Base-by-base conservation (phyloP, 2,329 filamentous ascomycete species). In the Ophiosphaerella herpotricha region DNA sequence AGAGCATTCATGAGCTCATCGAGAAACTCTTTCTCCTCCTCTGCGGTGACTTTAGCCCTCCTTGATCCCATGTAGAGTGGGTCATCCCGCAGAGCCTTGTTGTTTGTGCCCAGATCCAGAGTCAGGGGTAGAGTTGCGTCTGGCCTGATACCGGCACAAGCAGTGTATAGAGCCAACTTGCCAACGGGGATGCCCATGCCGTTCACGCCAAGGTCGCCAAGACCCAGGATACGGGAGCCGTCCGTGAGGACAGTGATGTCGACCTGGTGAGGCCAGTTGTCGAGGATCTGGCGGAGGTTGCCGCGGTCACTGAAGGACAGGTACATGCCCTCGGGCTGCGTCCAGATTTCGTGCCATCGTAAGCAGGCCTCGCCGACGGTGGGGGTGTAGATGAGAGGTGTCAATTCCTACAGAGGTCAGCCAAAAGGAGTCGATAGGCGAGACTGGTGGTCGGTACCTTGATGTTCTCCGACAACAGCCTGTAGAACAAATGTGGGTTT, bases 111-210 rank as follows among this genome's bases (percentile, higher is more conserved):
- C 65, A 87, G 71, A 67, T 87, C 85, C 21, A 87, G 72, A 46
- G 79, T 85, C 64, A 87, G 74, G 24, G 85, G 85, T 14, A 87
- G 79, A 29, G 84, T 86, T 51, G 77, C 78, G 62, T 86, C 81
- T 33, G 94, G 94, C 75, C 91, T 86, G 76, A 97, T 97, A 70
- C 94, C 94, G 50, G 94, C 94, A 68, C 93, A 96, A 39, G 89
- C 91, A 51, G 91, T 96, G 82, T 99, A 99, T 45, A 99, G 84
- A 57, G 92, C 86, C 55, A 97, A 83, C 80, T 99, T 99, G 70
- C 94, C 94, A 63, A 99, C 93, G 55, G 94, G 91, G 75, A 99
- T 99, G 61, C 94, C 94, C 80, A 97, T 96, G 68, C 94, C 94
- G 75, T 97, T 97, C 61, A 99, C 87, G 63, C 94, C 94, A 49